Base-by-base conservation (phyloP, 2,329 filamentous ascomycete species). In the Boeremia exigua region DNA sequence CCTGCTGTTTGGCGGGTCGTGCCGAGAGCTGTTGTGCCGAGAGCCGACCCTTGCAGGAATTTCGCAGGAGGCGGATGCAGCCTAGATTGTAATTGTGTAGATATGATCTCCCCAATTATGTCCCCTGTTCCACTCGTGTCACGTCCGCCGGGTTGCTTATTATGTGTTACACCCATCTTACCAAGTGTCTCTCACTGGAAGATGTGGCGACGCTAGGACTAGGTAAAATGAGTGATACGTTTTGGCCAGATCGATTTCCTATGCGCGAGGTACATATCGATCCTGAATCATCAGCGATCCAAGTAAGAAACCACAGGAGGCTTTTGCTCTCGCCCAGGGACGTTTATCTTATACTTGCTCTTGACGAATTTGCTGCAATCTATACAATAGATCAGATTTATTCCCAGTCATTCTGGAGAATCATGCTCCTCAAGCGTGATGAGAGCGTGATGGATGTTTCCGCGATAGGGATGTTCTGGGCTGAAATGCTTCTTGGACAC, bases 251-350 rank as follows among this genome's bases (percentile, higher is more conserved):
- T 37, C 15, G 17, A n/a, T 37, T 17, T 37, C 34, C 34, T 37
- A n/a, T 37, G 34, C 34, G 34, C 34, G 34, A 37, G 34, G 34
- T 37, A 37, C 34, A 37, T 37, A 37, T 37, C 34, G 15, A 37
- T 37, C n/a, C 34, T 37, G 15, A 37, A 17, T 37, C 34, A 37
- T 37, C 34, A 17, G 34, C 34, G 17, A 37, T 37, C 34, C 34
- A 37, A 17, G 34, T 37, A 37, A 37, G 34, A 37, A 37, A 37
- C 74, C 0, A 29, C 28, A n/a, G n/a, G n/a, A n/a, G n/a, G n/a
- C n/a, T n/a, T n/a, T n/a, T n/a, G n/a, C n/a, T n/a, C n/a, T n/a
- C n/a, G n/a, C n/a, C n/a, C n/a, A n/a, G n/a, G n/a, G n/a, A n/a
- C n/a, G n/a, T n/a, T n/a, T n/a, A n/a, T n/a, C n/a, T n/a, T n/a